Evolutionary conservation across 1,284 basidiomycete genomes (phyloP).

Genomic region (Leccinum griseonigrum): DNA sequence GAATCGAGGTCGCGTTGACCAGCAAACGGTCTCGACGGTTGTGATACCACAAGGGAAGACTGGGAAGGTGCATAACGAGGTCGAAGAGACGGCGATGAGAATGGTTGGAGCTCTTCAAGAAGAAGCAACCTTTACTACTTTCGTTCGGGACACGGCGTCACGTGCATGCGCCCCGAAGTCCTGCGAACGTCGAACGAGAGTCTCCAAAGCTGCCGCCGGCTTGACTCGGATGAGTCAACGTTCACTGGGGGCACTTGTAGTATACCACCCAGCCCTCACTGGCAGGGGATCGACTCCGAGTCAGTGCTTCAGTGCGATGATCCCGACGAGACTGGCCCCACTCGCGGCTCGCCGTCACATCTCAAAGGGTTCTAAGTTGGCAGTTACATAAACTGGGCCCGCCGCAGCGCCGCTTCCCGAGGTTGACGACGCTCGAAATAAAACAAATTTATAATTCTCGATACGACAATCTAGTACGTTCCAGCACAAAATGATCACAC

Average conservation of each 20-base stretch:
- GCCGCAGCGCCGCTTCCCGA: background rate
- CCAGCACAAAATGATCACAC: slow-evolving; percentile 28
- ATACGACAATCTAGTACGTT: background rate
- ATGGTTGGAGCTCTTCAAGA: slow-evolving; percentile 18
- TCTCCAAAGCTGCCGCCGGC: slow-evolving; percentile 32
- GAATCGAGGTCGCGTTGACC: slow-evolving; percentile 39
- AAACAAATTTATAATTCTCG: slow-evolving; percentile 1
- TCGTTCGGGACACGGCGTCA: too few relatives aligned
- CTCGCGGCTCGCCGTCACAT: background rate
- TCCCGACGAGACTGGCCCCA: slow-evolving; percentile 1
- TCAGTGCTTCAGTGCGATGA: slow-evolving; percentile 2
- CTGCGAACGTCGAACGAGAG: slow-evolving; percentile 33
- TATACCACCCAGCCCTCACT: slow-evolving; percentile 15
- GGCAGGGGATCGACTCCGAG: background rate
- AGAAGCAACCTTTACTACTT: too few relatives aligned
- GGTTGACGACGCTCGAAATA: slow-evolving; percentile 4
- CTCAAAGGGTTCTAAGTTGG: too few relatives aligned
- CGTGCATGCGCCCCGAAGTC: slow-evolving; percentile 27
- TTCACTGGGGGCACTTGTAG: too few relatives aligned
- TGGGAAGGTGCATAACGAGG: slow-evolving; percentile 5
- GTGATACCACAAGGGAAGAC: background rate
- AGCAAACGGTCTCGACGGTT: slow-evolving; percentile 8
- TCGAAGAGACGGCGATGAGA: slow-evolving; percentile 6
- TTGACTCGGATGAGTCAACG: too few relatives aligned
- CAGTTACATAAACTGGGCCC: background rate